Evolutionary conservation across 352 stramenopile genomes (phyloP).

Genomic region (Thraustochytrium striatum): DNA sequence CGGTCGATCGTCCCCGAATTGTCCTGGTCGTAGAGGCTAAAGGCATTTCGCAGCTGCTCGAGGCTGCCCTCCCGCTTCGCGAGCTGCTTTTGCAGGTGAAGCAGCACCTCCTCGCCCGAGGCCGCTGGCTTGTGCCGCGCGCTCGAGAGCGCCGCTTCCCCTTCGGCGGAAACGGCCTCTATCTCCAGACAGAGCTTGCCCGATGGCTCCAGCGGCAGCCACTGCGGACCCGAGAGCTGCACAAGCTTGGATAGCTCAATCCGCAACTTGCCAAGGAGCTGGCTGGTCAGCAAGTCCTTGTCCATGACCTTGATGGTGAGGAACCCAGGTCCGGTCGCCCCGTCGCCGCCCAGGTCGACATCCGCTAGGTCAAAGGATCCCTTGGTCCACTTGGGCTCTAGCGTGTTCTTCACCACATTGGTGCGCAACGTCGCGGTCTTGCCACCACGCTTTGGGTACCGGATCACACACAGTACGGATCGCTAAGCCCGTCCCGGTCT

Average conservation of each 20-base stretch:
- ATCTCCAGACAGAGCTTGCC: neutral
- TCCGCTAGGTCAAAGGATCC: neutral
- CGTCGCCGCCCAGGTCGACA: neutral
- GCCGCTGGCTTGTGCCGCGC: neutral
- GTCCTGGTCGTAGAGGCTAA: constrained; percentile 2
- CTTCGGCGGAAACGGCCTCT: neutral
- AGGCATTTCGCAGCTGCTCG: neutral
- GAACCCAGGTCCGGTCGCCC: neutral
- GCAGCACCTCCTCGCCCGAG: neutral
- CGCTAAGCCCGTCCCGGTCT: neutral
- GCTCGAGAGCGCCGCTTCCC: neutral
- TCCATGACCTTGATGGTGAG: constrained; percentile 6
- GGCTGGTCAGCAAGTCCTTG: constrained; percentile 1
- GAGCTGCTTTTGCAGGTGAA: constrained; percentile 17
- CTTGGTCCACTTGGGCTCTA: neutral
- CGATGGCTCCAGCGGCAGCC: neutral
- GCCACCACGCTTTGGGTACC: neutral
- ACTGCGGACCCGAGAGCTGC: neutral
- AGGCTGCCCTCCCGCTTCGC: neutral
- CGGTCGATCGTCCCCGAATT: constrained; percentile 6
- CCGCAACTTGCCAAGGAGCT: neutral
- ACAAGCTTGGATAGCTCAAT: neutral
- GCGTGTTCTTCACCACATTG: neutral
- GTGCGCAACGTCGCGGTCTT: neutral
- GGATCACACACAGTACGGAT: neutral